These are phyloP conservation scores for Bisporella sp. DNA, from an alignment of 2,329 filamentous ascomycete genomes.

Conservation along the genomic window DNA sequence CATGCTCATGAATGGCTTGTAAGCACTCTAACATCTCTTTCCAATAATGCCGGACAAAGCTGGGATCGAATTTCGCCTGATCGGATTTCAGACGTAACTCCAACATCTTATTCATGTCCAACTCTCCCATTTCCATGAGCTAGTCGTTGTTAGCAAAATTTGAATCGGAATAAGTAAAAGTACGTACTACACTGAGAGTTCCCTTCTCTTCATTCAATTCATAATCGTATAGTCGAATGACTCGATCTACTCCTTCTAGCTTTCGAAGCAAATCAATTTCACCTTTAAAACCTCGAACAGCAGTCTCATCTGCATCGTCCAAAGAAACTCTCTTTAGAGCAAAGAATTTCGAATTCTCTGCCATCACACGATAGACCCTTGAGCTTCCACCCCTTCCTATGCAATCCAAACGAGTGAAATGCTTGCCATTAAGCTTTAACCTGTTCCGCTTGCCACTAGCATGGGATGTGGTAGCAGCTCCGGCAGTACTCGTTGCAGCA, in stretches of 20 bases:
- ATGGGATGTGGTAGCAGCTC: constrained; percentile 69
- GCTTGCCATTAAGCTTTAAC: constrained; percentile 82
- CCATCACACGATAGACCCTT: constrained; percentile 93
- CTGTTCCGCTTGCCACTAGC: constrained; percentile 66
- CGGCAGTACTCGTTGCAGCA: constrained; percentile 76
- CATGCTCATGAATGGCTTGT: constrained; percentile 76
- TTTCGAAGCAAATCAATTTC: constrained; percentile 88
- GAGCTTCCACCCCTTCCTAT: constrained; percentile 89
- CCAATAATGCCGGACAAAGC: constrained; percentile 97
- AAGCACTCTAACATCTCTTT: constrained; percentile 98
- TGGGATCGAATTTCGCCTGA: constrained; percentile 72
- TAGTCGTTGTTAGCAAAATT: constrained; percentile 30
- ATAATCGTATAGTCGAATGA: constrained; percentile 85
- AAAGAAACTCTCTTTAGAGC: constrained; percentile 89
- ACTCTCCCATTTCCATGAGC: constrained; percentile 97
- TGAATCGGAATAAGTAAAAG: not conserved
- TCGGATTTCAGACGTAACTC: constrained; percentile 65
- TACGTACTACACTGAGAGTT: constrained; percentile 71
- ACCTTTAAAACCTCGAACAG: constrained; percentile 82
- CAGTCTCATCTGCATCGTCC: constrained; percentile 78
- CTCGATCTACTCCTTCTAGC: constrained; percentile 76
- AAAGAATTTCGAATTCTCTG: constrained; percentile 93
- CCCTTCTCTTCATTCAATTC: constrained; percentile 92
- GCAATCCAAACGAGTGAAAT: constrained; percentile 82
- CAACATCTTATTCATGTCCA: constrained; percentile 83